phyloP scores from a whole-genome alignment of 192 early-diverging fungal genomes.

The Backusella luteola region DNA sequence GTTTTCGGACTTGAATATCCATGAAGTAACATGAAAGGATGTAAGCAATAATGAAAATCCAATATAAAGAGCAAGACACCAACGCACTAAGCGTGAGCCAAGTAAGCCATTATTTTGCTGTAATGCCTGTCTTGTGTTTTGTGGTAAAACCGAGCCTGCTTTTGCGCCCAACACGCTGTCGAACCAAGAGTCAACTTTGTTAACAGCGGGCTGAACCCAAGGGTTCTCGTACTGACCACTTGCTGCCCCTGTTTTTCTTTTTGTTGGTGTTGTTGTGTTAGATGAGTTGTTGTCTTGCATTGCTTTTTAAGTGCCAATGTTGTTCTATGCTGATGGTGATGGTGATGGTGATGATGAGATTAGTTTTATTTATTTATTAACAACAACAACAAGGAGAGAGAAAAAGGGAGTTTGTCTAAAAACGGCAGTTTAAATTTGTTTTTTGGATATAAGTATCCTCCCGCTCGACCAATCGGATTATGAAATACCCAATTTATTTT shows the following conservation, averaged over 20 bases:
- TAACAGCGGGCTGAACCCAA: neutral
- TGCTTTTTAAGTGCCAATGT: neutral
- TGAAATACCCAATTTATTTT: neutral
- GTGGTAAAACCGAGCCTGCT: neutral
- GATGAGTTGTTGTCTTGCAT: neutral
- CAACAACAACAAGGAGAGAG: neutral
- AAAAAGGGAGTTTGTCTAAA: slow-evolving; percentile 4
- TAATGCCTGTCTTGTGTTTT: neutral
- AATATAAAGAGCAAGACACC: neutral
- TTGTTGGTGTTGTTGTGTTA: neutral
- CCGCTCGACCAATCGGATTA: neutral
- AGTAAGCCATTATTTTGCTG: neutral
- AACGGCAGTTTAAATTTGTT: neutral
- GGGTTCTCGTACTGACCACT: neutral
- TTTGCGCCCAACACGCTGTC: neutral
- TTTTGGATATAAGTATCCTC: neutral
- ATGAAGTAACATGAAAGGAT: neutral
- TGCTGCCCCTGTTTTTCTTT: neutral
- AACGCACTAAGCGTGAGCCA: neutral
- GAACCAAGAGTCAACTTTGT: neutral
- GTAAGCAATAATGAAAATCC: neutral
- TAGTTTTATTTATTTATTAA: neutral
- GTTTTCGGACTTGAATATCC: neutral
- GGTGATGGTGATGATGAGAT: neutral
- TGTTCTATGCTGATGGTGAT: neutral